Base-by-base conservation (phyloP, 805 yeast genomes). In the Monosporozyma yasuniensis region DNA sequence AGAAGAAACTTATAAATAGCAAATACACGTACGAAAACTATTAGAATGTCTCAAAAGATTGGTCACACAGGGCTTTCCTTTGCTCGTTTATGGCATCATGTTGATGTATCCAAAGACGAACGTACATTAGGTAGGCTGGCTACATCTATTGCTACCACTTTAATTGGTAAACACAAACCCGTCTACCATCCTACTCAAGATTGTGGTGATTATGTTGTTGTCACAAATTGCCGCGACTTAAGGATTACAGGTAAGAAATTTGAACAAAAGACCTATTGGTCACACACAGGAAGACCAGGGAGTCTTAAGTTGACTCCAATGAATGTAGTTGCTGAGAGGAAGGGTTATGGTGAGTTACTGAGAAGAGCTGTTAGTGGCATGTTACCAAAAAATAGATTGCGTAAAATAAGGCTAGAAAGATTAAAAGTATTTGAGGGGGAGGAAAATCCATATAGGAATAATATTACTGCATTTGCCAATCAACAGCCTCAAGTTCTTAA, bases 161-260 rank as follows among this genome's bases (percentile, higher is more conserved):
- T 93, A 41, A 88, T 87, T 70, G 99, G 99, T n/a, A 93, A 93
- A 67, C 97, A 93, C 72, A 93, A 93, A 73, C 99, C 99, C 3
- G 78, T 88, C 0, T 84, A 71, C 56, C 87, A 89, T 60, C 80
- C 79, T 27, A 76, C 84, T 8, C 62, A 84, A 65, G 99, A 93
- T 70, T 80, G 83, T 55, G 99, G 99, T 12, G 99, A 93, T 68
- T 93, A 90, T 63, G 97, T 93, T 11, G 98, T 93, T 11, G 96
- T 91, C 2, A 86, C 97, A 12, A 95, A 93, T 71, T 89, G 96
- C 62, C 77, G 87, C 51, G 80, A 80, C 56, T 67, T 93, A 60
- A 82, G 81, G 57, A 74, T 84, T n/a, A 82, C 96, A 0, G 98
- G 98, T 54, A 83, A 81, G 53, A 91, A 93, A 66, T 66, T 90